Conservation (phyloP, 2,329 filamentous ascomycete genomes). For the Lizonia empirigonia region DNA sequence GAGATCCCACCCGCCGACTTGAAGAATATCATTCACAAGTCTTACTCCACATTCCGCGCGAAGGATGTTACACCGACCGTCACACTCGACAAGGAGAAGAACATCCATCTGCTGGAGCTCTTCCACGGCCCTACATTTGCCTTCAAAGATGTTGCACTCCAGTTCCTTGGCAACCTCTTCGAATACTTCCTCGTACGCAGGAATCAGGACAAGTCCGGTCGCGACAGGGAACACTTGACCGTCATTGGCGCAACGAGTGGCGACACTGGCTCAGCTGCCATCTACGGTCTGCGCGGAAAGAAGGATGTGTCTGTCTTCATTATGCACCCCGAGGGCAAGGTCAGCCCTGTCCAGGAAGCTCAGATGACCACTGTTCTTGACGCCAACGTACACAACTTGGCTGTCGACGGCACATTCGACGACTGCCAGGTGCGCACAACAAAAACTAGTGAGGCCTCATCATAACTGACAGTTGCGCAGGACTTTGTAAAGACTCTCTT, state of each 20-base stretch:
- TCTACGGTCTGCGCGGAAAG: conserved; percentile 93
- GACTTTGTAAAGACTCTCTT: conserved; percentile 96
- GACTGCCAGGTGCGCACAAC: conserved; percentile 82
- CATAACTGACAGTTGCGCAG: conserved; percentile 49
- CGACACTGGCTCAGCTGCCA: conserved; percentile 87
- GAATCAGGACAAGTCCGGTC: conserved; percentile 71
- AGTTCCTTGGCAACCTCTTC: conserved; percentile 95
- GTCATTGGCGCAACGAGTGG: conserved; percentile 52
- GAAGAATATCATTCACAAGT: conserved; percentile 79
- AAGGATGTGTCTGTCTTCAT: conserved; percentile 98
- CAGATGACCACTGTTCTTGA: conserved; percentile 97
- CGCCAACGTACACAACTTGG: conserved; percentile 88
- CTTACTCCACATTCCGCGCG: conserved; percentile 87
- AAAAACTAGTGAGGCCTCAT: neutral
- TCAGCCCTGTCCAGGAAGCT: conserved; percentile 89
- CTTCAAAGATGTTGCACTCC: conserved; percentile 90
- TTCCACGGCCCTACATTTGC: conserved; percentile 96
- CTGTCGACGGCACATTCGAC: conserved; percentile 90
- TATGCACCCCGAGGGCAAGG: conserved; percentile 86
- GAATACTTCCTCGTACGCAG: conserved; percentile 81
- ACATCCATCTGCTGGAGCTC: conserved; percentile 86
- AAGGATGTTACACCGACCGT: conserved; percentile 78
- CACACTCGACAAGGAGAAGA: conserved; percentile 71
- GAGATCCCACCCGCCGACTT: conserved; percentile 85
- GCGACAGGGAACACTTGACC: conserved; percentile 60